Conservation (phyloP, 257 asterid species). For the Solanum microdontum region DNA sequence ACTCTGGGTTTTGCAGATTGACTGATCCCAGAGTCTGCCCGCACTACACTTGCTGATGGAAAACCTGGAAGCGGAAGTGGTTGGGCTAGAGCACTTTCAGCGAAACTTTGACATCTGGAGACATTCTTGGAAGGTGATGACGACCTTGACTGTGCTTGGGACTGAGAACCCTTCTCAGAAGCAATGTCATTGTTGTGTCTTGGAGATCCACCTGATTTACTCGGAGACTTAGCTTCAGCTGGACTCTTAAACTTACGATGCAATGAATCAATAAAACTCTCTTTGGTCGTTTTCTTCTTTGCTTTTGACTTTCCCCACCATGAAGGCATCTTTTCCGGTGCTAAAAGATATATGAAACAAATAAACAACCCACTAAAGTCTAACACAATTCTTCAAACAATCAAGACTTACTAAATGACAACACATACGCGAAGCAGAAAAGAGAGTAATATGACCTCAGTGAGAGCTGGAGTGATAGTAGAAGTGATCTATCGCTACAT, state of each 20-base stretch:
- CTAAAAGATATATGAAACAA: constrained; percentile 1
- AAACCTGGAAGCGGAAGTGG: constrained; percentile 85
- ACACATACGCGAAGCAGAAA: not conserved
- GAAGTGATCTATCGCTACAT: not conserved
- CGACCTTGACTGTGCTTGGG: constrained; percentile 66
- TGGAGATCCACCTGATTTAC: constrained; percentile 67
- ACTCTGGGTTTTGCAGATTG: constrained; percentile 40
- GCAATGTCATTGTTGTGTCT: constrained; percentile 53
- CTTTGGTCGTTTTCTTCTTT: constrained; percentile 68
- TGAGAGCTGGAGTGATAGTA: not conserved
- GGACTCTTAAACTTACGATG: constrained; percentile 70
- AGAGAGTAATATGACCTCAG: not conserved
- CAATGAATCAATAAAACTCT: constrained; percentile 64
- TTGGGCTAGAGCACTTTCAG: constrained; percentile 67
- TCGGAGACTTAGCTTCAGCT: constrained; percentile 55
- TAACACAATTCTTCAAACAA: not conserved
- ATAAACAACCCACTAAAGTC: not conserved
- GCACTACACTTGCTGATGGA: constrained; percentile 37
- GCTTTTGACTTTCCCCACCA: constrained; percentile 94
- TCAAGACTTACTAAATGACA: not conserved
- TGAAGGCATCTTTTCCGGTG: constrained; percentile 75
- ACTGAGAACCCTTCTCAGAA: constrained; percentile 70
- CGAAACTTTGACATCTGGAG: constrained; percentile 82
- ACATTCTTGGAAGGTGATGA: constrained; percentile 86
- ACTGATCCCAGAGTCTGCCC: constrained; percentile 52